These are phyloP conservation scores for Hypoxylon sp. DNA, from an alignment of 2,329 filamentous ascomycete genomes.

Conservation along the genomic window DNA sequence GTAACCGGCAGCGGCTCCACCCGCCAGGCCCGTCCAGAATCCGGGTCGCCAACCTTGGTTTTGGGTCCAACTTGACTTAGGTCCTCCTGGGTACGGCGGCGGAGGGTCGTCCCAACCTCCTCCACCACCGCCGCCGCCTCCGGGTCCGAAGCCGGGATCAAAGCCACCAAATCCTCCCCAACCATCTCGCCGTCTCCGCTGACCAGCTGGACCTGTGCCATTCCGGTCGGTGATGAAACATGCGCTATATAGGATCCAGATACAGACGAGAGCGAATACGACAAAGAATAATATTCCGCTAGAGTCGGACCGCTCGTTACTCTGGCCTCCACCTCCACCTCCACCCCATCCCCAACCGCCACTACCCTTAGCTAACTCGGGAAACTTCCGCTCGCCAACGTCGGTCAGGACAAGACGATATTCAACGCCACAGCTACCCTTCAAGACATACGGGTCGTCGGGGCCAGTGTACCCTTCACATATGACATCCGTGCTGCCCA, in stretches of 20 bases:
- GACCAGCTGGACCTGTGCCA: slow-evolving; percentile 20
- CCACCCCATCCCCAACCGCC: slow-evolving; percentile 55
- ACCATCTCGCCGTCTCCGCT: slow-evolving; percentile 50
- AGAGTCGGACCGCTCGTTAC: slow-evolving; percentile 50
- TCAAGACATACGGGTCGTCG: slow-evolving; percentile 88
- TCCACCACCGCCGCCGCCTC: slow-evolving; percentile 59
- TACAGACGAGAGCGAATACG: slow-evolving; percentile 72
- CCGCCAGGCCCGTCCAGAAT: slow-evolving; percentile 79
- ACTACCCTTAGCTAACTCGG: slow-evolving; percentile 63
- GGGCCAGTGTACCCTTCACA: slow-evolving; percentile 88
- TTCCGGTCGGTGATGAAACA: slow-evolving; percentile 54
- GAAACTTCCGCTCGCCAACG: slow-evolving; percentile 79
- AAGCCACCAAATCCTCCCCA: slow-evolving; percentile 59
- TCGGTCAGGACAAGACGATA: slow-evolving; percentile 86
- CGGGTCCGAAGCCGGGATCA: slow-evolving; percentile 60
- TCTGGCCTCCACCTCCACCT: slow-evolving; percentile 46
- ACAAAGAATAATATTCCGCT: slow-evolving; percentile 69
- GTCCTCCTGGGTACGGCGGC: slow-evolving; percentile 66
- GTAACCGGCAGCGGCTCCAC: slow-evolving; percentile 79
- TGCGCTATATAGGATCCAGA: slow-evolving; percentile 74
- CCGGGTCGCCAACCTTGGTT: slow-evolving; percentile 76
- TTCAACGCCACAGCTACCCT: slow-evolving; percentile 93
- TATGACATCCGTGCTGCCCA: slow-evolving; percentile 89
- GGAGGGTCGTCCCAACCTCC: slow-evolving; percentile 63
- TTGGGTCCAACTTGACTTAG: slow-evolving; percentile 55